Conservation (phyloP, 2,329 filamentous ascomycete genomes). For the Sporothrix phasma region DNA sequence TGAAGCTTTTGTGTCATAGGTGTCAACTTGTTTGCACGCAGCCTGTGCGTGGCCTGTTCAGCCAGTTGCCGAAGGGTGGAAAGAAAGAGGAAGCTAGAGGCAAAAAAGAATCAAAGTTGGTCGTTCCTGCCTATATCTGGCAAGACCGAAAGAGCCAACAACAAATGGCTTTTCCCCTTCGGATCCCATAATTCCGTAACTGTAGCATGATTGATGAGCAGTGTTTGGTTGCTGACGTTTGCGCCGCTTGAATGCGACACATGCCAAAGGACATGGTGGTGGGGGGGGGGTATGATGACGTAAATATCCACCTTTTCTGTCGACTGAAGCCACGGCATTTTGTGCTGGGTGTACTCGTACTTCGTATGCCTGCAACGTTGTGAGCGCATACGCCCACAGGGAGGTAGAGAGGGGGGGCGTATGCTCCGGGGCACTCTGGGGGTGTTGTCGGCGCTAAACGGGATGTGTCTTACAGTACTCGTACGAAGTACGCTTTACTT, state of each 20-base stretch:
- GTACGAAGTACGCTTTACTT: too few relatives aligned
- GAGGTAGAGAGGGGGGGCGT: background rate
- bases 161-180: too few relatives aligned
- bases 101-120: too few relatives aligned
- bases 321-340: background rate
- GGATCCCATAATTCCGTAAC: background rate
- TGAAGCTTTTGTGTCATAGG: background rate
- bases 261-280: background rate
- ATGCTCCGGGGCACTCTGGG: background rate
- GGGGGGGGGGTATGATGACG: slow-evolving; percentile 4
- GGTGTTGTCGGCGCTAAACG: background rate
- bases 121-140: too few relatives aligned
- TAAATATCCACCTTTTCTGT: background rate
- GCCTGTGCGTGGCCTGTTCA: background rate
- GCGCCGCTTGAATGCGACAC: background rate
- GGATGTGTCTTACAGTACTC: background rate
- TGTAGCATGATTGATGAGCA: background rate
- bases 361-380: slow-evolving; percentile 1
- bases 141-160: background rate
- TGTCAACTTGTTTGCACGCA: background rate
- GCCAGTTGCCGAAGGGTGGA: background rate
- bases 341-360: too few relatives aligned
- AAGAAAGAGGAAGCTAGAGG: background rate
- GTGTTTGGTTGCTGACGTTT: background rate
- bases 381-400: background rate